Evolutionary conservation across 2,329 filamentous ascomycete genomes (phyloP).

Genomic region (Cladosporium colombiae): DNA sequence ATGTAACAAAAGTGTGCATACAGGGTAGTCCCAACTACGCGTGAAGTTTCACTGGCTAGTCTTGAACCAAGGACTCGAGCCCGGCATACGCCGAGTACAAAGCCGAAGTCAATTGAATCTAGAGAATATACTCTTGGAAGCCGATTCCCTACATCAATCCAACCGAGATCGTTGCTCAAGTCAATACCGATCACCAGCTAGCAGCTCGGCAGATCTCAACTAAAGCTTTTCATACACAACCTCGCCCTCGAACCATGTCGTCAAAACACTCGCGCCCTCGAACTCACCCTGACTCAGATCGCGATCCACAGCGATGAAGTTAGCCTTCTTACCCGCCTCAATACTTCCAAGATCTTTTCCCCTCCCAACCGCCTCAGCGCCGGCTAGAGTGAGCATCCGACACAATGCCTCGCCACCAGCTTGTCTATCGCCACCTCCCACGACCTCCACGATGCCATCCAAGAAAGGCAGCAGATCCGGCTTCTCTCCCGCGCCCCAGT

Average conservation of each 20-base stretch:
- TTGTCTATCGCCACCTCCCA: neutral
- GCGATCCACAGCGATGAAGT: slow-evolving; percentile 41
- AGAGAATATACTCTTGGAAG: neutral
- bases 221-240: slow-evolving; percentile 4
- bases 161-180: too few species aligned
- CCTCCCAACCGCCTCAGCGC: slow-evolving; percentile 49
- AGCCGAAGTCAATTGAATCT: neutral
- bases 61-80: neutral
- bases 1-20: neutral
- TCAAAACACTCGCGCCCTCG: neutral
- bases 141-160: too few species aligned
- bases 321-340: slow-evolving; percentile 48
- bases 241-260: slow-evolving; percentile 13
- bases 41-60: neutral
- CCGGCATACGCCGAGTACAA: neutral
- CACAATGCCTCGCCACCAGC: slow-evolving; percentile 6
- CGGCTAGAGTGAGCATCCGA: slow-evolving; percentile 27
- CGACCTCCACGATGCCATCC: neutral
- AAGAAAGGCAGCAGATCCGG: slow-evolving; percentile 14
- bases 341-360: slow-evolving; percentile 43
- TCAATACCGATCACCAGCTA: neutral
- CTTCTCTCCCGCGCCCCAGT: slow-evolving; percentile 4
- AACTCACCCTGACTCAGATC: neutral
- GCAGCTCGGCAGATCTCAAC: neutral
- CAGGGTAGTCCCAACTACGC: neutral